Base-by-base conservation (phyloP, 2,329 filamentous ascomycete species). In the Neurospora sp. region DNA sequence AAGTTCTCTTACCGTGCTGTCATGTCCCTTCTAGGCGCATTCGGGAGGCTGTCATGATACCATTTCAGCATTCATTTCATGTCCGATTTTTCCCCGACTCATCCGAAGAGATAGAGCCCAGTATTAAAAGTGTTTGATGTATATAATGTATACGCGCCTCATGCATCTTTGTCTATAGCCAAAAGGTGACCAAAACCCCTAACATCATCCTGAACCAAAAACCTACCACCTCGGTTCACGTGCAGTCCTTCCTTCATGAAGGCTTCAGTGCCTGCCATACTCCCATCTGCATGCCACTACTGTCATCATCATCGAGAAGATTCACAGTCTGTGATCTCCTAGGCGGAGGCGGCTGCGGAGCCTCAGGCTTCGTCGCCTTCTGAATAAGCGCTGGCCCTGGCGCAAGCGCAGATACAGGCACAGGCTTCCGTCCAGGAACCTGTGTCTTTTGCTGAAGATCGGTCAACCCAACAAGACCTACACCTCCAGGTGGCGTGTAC, bases 191-290 rank as follows among this genome's bases (percentile, higher is more conserved):
- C 52, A 66, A 38, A 38, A 58, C 39, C 13, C 46, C 38, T 11
- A 68, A 11, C 36, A 23, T 9, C 38, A 23, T 39, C 52, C 13
- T 62, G 8, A 62, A 10, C 28, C 13, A 62, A 62, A 36, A n/a
- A 62, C 15, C 13, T 36, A 17, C 28, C 7, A 28, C 28, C 52
- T 62, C 52, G 28, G 28, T 62, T 23, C 23, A 33, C 15, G 52
- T 62, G 52, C 28, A 15, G 13, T 17, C 23, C 13, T 33, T 36
- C 15, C 15, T 33, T 68, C 62, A 73, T 46, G 76, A 76, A 38
- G 86, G 86, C 76, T 85, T 85, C 75, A 88, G 74, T 4, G 85
- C 84, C 75, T 87, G 84, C 85, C 86, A 88, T 28, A 84, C 81
- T 13, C 83, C 82, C 77, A 87, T 80, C 43, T 83, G 84, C 3